Conservation (phyloP, 108 stramenopile genomes). For the Skeletonema grethae region DNA sequence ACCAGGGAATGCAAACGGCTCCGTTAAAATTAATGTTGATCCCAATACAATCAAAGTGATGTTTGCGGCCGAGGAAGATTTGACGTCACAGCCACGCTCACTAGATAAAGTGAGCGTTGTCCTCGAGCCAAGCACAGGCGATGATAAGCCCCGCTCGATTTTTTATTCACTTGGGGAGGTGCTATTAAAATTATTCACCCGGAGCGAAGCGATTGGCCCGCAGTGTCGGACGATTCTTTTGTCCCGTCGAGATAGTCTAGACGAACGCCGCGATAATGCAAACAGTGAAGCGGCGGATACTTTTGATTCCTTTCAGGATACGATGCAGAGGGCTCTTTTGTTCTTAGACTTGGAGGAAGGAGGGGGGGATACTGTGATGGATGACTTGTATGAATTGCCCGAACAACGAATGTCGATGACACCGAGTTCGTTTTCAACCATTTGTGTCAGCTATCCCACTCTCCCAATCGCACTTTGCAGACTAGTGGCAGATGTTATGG, state of each 20-base stretch:
- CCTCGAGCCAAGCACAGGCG: background rate
- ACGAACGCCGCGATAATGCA: background rate
- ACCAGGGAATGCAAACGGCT: background rate
- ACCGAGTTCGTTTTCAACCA: background rate
- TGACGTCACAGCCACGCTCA: background rate
- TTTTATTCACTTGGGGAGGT: conserved; percentile 4
- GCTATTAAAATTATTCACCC: background rate
- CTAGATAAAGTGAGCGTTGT: background rate
- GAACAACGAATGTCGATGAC: background rate
- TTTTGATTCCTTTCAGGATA: conserved; percentile 1
- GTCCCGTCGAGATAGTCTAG: background rate
- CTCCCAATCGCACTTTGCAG: conserved; percentile 16
- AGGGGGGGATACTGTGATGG: background rate
- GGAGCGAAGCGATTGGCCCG: background rate
- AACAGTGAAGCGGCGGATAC: background rate
- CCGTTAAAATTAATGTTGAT: background rate
- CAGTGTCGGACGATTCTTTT: background rate
- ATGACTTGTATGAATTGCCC: background rate
- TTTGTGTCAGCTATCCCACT: background rate
- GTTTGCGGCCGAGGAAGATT: background rate
- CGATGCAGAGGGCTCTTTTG: conserved; percentile 1
- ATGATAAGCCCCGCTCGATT: background rate
- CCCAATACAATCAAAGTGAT: background rate
- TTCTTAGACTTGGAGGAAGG: conserved; percentile 3
- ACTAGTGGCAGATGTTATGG: conserved; percentile 17